Evolutionary conservation across 2,329 filamentous ascomycete genomes (phyloP).

Genomic region (Cladosporium austrohemisphaericum): DNA sequence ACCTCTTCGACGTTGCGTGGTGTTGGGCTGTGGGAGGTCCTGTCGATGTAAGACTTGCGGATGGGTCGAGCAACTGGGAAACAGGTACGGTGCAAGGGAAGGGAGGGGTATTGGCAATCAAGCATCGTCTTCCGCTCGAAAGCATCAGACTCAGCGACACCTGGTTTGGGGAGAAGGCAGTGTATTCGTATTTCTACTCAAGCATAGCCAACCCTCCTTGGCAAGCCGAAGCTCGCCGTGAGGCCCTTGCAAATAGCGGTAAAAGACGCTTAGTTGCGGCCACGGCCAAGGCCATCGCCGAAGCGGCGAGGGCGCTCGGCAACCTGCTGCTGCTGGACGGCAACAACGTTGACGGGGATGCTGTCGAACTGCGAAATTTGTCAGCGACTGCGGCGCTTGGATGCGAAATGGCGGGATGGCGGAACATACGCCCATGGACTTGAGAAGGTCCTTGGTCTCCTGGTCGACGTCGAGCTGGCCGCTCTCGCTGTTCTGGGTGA

Average conservation of each 20-base stretch:
- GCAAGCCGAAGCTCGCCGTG: slow-evolving; percentile 21
- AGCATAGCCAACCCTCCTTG: slow-evolving; percentile 16
- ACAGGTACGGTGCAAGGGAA: slow-evolving; percentile 4
- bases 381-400: slow-evolving; percentile 1
- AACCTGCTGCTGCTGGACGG: slow-evolving; percentile 83
- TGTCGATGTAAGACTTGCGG: no score
- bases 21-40: no score
- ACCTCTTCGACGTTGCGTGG: no score
- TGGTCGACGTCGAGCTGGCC: slow-evolving; percentile 91
- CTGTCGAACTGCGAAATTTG: slow-evolving; percentile 72
- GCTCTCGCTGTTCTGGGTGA: slow-evolving; percentile 87
- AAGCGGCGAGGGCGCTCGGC: slow-evolving; percentile 56
- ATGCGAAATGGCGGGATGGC: slow-evolving; percentile 1
- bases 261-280: slow-evolving; percentile 16
- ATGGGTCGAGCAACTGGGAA: no score
- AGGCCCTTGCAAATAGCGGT: slow-evolving; percentile 8
- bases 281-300: slow-evolving; percentile 14
- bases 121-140: slow-evolving; percentile 61
- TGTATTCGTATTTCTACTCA: slow-evolving; percentile 16
- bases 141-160: slow-evolving; percentile 80
- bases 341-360: slow-evolving; percentile 93
- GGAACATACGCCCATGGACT: slow-evolving; percentile 91
- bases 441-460: slow-evolving; percentile 98
- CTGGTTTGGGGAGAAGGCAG: slow-evolving; percentile 49
- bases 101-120: slow-evolving; percentile 72